These are phyloP conservation scores for Pythium brachiatum DNA, from an alignment of 352 stramenopile genomes.

Conservation along the genomic window DNA sequence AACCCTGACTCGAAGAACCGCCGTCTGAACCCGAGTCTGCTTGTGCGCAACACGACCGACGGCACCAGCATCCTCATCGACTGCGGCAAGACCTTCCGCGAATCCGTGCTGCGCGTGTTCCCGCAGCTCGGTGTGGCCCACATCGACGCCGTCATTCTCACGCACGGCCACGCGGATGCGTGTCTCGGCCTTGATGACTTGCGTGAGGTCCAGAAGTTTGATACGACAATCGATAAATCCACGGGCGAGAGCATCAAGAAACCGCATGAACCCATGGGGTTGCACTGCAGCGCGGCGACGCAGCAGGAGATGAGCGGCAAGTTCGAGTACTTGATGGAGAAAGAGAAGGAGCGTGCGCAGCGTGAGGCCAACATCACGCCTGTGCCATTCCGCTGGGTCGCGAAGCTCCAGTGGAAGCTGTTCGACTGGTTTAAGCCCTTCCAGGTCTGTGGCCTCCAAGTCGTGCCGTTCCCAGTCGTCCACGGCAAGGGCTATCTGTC, in stretches of 20 bases:
- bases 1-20: slow-evolving; percentile 77
- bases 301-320: slow-evolving; percentile 55
- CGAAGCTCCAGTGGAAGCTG: slow-evolving; percentile 62
- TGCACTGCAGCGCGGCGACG: slow-evolving; percentile 65
- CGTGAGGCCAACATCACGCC: slow-evolving; percentile 19
- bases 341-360: slow-evolving; percentile 17
- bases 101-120: slow-evolving; percentile 66
- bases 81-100: slow-evolving; percentile 89
- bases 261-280: slow-evolving; percentile 40
- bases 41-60: slow-evolving; percentile 49
- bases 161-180: slow-evolving; percentile 84
- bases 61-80: slow-evolving; percentile 76
- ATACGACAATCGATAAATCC: slow-evolving; percentile 45
- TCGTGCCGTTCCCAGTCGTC: slow-evolving; percentile 75
- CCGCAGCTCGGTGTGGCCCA: slow-evolving; percentile 42
- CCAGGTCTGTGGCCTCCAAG: slow-evolving; percentile 36
- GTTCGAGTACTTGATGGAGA: slow-evolving; percentile 80
- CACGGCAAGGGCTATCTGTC: slow-evolving; percentile 80
- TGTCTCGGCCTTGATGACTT: slow-evolving; percentile 83
- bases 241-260: slow-evolving; percentile 69
- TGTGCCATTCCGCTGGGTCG: slow-evolving; percentile 72
- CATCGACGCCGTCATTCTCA: slow-evolving; percentile 77
- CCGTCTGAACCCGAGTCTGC: slow-evolving; percentile 74
- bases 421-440: slow-evolving; percentile 60
- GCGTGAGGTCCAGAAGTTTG: slow-evolving; percentile 69